Evolutionary conservation across 1,284 basidiomycete species (phyloP).

Genomic region (Fomitopsis schrenkii): DNA sequence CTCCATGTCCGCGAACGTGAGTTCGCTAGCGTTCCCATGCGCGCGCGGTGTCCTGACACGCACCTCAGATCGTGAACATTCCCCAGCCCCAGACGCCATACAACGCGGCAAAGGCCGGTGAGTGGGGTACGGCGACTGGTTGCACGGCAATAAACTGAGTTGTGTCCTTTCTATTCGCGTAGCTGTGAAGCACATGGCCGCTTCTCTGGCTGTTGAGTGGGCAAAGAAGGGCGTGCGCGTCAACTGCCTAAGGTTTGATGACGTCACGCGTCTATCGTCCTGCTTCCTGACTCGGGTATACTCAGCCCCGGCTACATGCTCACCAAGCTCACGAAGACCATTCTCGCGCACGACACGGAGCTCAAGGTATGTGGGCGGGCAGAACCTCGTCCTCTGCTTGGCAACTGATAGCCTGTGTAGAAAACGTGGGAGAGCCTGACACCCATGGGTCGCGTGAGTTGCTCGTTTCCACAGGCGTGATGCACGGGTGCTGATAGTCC

Average conservation of each 20-base stretch:
- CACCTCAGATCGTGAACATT: constrained; percentile 74
- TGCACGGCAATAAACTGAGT: not conserved
- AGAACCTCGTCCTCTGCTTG: constrained; percentile 1
- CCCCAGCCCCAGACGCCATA: constrained; percentile 93
- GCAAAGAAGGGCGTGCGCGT: constrained; percentile 83
- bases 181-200: constrained; percentile 88
- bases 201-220: constrained; percentile 87
- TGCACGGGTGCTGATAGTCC: constrained; percentile 10
- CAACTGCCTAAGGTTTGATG: constrained; percentile 64
- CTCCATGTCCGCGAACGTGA: constrained; percentile 86
- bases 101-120: constrained; percentile 90
- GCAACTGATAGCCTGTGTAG: constrained; percentile 31
- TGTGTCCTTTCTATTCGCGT: not conserved
- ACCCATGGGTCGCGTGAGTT: constrained; percentile 78
- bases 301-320: constrained; percentile 85
- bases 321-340: constrained; percentile 81
- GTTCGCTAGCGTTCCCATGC: constrained; percentile 24
- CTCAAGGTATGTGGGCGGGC: constrained; percentile 50
- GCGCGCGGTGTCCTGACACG: constrained; percentile 11
- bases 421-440: constrained; percentile 89
- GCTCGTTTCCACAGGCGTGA: not conserved
- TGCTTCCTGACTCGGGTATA: constrained; percentile 9
- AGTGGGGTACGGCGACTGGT: constrained; percentile 8
- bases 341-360: constrained; percentile 68
- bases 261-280: constrained; percentile 12